Conservation (phyloP, 1,284 basidiomycete genomes). For the Moesziomyces antarcticus region DNA sequence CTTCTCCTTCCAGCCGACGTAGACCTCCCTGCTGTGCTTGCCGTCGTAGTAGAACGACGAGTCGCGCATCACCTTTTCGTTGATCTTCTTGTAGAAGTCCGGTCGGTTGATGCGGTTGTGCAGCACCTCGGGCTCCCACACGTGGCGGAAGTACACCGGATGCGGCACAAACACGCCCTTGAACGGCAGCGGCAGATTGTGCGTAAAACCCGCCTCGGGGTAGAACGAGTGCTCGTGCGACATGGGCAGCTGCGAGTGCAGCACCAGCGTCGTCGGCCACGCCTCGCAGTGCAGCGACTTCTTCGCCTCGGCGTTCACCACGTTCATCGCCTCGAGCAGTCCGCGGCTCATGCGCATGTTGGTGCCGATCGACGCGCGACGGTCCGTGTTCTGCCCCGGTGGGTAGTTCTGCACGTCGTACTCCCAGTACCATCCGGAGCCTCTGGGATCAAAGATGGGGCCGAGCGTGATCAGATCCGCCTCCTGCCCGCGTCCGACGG, state of each 20-base stretch:
- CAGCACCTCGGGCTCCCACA: constrained; percentile 65
- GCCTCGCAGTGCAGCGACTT: constrained; percentile 68
- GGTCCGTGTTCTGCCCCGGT: constrained; percentile 59
- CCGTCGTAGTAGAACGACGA: constrained; percentile 67
- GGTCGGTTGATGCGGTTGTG: constrained; percentile 64
- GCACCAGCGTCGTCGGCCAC: constrained; percentile 66
- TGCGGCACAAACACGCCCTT: constrained; percentile 67
- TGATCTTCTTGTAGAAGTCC: constrained; percentile 67
- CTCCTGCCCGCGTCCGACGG: constrained; percentile 59
- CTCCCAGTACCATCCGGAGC: constrained; percentile 68
- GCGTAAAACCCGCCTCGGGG: constrained; percentile 66
- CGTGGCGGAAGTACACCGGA: constrained; percentile 67
- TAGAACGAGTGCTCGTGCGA: constrained; percentile 66
- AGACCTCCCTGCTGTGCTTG: constrained; percentile 63
- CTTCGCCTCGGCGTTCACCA: constrained; percentile 67
- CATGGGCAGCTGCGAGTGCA: constrained; percentile 65
- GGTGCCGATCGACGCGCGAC: constrained; percentile 66
- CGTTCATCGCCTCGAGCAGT: constrained; percentile 67
- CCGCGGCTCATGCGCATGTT: constrained; percentile 67
- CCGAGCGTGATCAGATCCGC: constrained; percentile 67
- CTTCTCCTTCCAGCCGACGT: constrained; percentile 66
- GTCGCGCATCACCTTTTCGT: constrained; percentile 67
- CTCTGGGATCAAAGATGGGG: constrained; percentile 67
- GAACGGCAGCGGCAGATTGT: constrained; percentile 65
- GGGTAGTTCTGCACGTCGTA: constrained; percentile 68